phyloP scores from a whole-genome alignment of 129 eudicot genomes.

The Calendula officinalis region DNA sequence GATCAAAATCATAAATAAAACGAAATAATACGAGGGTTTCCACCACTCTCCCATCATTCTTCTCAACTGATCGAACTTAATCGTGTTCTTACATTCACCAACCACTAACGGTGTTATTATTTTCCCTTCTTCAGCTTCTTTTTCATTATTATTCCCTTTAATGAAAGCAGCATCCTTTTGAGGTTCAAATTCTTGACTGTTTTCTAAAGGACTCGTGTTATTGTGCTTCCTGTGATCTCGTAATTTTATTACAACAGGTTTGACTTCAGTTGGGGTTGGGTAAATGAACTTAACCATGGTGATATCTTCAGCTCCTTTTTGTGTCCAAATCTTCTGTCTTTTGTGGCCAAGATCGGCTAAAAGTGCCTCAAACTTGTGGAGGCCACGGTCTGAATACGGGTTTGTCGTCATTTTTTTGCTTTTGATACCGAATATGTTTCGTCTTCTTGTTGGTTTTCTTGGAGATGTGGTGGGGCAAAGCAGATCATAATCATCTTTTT shows the following conservation, averaged over 20 bases:
- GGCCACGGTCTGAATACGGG: slow-evolving; percentile 47
- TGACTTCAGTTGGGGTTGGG: slow-evolving; percentile 17
- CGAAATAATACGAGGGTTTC: slow-evolving; percentile 45
- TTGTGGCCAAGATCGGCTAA: slow-evolving; percentile 41
- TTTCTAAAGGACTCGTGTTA: background rate
- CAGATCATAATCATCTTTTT: slow-evolving; percentile 28
- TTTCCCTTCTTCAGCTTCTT: slow-evolving; percentile 6
- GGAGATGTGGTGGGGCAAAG: slow-evolving; percentile 33
- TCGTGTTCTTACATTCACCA: slow-evolving; percentile 3
- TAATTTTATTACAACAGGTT: slow-evolving; percentile 30
- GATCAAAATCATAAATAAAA: slow-evolving; percentile 39
- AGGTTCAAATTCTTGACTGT: slow-evolving; percentile 6
- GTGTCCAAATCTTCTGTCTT: slow-evolving; percentile 37
- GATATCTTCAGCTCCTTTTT: slow-evolving; percentile 44
- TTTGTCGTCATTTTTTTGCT: slow-evolving; percentile 27
- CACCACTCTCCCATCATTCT: slow-evolving; percentile 34
- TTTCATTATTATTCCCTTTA: background rate
- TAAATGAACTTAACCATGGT: slow-evolving; percentile 38
- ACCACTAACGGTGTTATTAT: background rate
- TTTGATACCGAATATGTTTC: slow-evolving; percentile 25
- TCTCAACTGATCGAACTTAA: slow-evolving; percentile 10
- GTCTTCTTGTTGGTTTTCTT: slow-evolving; percentile 12
- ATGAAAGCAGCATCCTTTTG: background rate
- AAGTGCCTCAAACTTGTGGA: slow-evolving; percentile 47
- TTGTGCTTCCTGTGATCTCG: slow-evolving; percentile 16